These are phyloP conservation scores for Candida chilensis DNA, from an alignment of 805 yeast species.

Conservation along the genomic window DNA sequence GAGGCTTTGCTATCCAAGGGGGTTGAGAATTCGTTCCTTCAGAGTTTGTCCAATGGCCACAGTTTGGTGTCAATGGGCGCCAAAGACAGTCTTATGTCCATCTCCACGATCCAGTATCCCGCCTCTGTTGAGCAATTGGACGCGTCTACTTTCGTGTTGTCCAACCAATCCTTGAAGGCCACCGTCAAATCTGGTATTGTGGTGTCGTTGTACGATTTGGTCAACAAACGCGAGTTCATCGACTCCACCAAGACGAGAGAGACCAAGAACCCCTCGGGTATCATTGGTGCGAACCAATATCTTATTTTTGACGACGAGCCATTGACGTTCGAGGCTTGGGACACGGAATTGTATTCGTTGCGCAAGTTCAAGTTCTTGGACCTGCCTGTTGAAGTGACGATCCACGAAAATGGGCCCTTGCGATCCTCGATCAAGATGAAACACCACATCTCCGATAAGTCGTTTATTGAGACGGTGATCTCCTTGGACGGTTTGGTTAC, in stretches of 20 bases:
- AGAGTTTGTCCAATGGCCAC: conserved; percentile 6
- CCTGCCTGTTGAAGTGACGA: conserved; percentile 30
- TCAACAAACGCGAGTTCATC: conserved; percentile 54
- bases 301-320: conserved; percentile 88
- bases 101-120: conserved; percentile 27
- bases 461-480: conserved; percentile 58
- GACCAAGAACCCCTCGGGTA: conserved; percentile 13
- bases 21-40: conserved; percentile 1
- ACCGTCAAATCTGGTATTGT: conserved; percentile 47
- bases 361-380: conserved; percentile 50
- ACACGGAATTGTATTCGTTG: conserved; percentile 83
- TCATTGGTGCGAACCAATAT: conserved; percentile 68
- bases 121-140: conserved; percentile 35
- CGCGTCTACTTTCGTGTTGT: conserved; percentile 35
- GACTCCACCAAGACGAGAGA: conserved; percentile 47
- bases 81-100: conserved; percentile 3
- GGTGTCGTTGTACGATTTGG: conserved; percentile 53
- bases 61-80: conserved; percentile 8
- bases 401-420: conserved; percentile 43
- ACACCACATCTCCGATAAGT: conserved; percentile 46
- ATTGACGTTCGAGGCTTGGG: conserved; percentile 93
- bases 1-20: neutral
- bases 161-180: conserved; percentile 56
- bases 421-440: conserved; percentile 55
- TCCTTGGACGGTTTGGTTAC: conserved; percentile 56